phyloP scores from a whole-genome alignment of 2,329 filamentous ascomycete genomes.

The Cytospora leucostoma region DNA sequence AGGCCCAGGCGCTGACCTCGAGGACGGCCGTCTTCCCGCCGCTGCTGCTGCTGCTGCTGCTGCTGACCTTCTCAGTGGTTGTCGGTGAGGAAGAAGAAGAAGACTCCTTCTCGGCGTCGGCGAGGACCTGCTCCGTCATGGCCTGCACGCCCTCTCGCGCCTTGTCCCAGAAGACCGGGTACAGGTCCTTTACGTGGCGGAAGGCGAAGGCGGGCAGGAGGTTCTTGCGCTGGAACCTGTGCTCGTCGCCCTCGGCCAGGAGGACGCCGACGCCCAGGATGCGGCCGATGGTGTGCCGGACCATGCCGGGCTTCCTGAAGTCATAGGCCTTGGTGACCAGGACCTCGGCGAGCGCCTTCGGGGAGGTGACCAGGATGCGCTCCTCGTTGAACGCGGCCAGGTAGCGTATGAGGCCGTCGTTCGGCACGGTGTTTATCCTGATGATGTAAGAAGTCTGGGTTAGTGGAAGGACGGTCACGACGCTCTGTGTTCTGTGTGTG shows the following conservation, averaged over 20 bases:
- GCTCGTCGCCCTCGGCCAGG: slow-evolving; percentile 86
- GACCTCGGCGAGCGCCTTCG: slow-evolving; percentile 70
- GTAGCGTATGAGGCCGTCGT: slow-evolving; percentile 71
- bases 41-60: neutral
- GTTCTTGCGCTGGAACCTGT: slow-evolving; percentile 77
- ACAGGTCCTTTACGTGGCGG: slow-evolving; percentile 80
- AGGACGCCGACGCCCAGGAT: slow-evolving; percentile 73
- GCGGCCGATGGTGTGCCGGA: slow-evolving; percentile 59
- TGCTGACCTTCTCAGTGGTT: slow-evolving; percentile 28
- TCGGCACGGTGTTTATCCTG: slow-evolving; percentile 62
- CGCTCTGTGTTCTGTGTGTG: too few relatives aligned
- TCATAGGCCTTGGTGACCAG: slow-evolving; percentile 70
- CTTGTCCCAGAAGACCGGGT: slow-evolving; percentile 83
- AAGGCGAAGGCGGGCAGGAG: slow-evolving; percentile 85
- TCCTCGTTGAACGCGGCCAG: slow-evolving; percentile 63
- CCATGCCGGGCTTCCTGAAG: slow-evolving; percentile 62
- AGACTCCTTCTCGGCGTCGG: slow-evolving; percentile 40
- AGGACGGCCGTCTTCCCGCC: slow-evolving; percentile 45
- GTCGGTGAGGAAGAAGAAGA: slow-evolving; percentile 37
- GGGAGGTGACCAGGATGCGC: slow-evolving; percentile 60
- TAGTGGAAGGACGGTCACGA: neutral
- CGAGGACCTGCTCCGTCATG: slow-evolving; percentile 56
- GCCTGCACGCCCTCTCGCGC: slow-evolving; percentile 65
- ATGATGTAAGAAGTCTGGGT: slow-evolving; percentile 27
- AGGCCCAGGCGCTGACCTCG: slow-evolving; percentile 64